Percentiles rank a stretch among this genome's conserved stretches.
Evolutionary conservation across 768 basidiomycete species (phyloP).

Genomic region (Crepidotus variabilis): DNA sequence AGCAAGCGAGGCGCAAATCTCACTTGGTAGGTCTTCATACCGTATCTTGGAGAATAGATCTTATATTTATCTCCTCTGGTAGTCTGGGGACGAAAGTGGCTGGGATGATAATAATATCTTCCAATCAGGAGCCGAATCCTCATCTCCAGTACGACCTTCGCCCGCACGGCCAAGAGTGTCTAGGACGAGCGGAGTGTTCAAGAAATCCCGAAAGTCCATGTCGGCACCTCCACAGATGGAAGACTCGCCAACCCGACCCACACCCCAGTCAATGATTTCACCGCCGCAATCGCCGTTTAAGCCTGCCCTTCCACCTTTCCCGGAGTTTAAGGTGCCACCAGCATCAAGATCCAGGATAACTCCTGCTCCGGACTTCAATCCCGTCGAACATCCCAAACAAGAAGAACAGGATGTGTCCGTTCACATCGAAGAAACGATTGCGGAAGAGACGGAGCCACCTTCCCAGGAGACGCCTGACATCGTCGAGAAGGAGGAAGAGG

Average conservation of each 20-base stretch:
- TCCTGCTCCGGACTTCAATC: slow-evolving; percentile 18
- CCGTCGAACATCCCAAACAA: slow-evolving; percentile 11
- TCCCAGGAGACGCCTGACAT: slow-evolving; percentile 8
- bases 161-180: slow-evolving; percentile 42
- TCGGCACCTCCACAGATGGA: slow-evolving; percentile 64
- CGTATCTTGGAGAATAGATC: slow-evolving; percentile 5
- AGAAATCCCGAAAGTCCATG: slow-evolving; percentile 63
- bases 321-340: slow-evolving; percentile 20
- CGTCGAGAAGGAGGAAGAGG: slow-evolving; percentile 6
- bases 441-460: slow-evolving; percentile 3
- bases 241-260: slow-evolving; percentile 33
- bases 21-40: slow-evolving; percentile 28
- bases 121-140: slow-evolving; percentile 87
- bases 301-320: slow-evolving; percentile 38
- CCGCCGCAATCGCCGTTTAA: slow-evolving; percentile 41
- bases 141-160: slow-evolving; percentile 67
- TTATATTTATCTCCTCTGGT: slow-evolving; percentile 1
- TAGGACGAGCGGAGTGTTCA: slow-evolving; percentile 35
- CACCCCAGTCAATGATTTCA: slow-evolving; percentile 15
- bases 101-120: slow-evolving; percentile 93
- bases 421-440: slow-evolving; percentile 8
- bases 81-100: slow-evolving; percentile 55
- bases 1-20: slow-evolving; percentile 55
- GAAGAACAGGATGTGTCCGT: slow-evolving; percentile 7
- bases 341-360: slow-evolving; percentile 16